phyloP scores from a whole-genome alignment of 1,284 basidiomycete species.

The Porogramme epimiltina region DNA sequence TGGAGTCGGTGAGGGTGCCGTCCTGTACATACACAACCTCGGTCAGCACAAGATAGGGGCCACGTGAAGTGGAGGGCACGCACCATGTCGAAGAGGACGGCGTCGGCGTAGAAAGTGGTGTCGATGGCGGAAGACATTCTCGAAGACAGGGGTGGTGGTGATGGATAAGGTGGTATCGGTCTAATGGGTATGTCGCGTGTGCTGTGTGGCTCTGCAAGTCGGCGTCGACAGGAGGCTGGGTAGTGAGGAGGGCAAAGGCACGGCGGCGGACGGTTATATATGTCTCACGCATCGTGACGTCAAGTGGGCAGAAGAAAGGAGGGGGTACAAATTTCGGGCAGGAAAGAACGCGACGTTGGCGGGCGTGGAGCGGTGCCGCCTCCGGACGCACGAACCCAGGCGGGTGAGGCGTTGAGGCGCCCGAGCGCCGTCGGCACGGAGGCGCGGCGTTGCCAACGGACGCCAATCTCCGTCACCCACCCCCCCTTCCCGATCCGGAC shows the following conservation, averaged over 20 bases:
- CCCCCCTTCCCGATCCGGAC: conserved; percentile 10
- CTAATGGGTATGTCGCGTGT: not conserved
- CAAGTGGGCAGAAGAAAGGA: conserved; percentile 7
- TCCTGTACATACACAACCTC: conserved; percentile 46
- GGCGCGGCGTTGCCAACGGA: conserved; percentile 4
- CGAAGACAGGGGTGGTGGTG: not conserved
- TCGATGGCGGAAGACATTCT: conserved; percentile 29
- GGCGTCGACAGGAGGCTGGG: conserved; percentile 5
- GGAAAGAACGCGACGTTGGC: not conserved
- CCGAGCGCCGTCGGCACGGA: too few relatives aligned
- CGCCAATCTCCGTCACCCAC: conserved; percentile 10
- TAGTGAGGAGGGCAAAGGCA: conserved; percentile 8
- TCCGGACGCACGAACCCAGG: conserved; percentile 5
- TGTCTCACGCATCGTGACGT: conserved; percentile 7
- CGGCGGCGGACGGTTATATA: conserved; percentile 9
- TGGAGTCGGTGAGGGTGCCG: conserved; percentile 75
- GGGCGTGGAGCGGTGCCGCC: conserved; percentile 8
- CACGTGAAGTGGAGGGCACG: conserved; percentile 22
- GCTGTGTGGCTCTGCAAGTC: conserved; percentile 5
- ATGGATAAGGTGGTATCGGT: conserved; percentile 5
- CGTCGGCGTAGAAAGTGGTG: conserved; percentile 52
- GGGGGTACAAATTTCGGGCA: conserved; percentile 12
- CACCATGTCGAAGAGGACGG: conserved; percentile 78
- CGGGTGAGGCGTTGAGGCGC: conserved; percentile 7
- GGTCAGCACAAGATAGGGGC: conserved; percentile 42